These are phyloP conservation scores for Blepharisma undulans DNA, from an alignment of 169 alveolate species.

Conservation along the genomic window DNA sequence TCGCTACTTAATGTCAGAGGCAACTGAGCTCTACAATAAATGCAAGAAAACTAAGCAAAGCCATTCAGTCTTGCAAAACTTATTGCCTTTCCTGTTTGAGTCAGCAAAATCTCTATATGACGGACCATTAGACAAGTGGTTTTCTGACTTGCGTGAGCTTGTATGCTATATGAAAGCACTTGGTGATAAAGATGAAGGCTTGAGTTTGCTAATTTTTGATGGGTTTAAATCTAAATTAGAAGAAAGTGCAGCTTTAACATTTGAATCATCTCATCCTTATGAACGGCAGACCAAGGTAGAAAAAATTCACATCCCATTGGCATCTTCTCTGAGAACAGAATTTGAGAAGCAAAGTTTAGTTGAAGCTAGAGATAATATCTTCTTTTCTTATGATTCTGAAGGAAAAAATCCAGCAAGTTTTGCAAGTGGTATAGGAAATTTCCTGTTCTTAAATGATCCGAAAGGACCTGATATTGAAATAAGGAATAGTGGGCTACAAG, in stretches of 20 bases:
- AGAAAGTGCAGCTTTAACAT: background rate
- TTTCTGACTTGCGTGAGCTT: background rate
- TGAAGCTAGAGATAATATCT: background rate
- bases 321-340: background rate
- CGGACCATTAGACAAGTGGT: background rate
- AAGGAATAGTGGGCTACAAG: background rate
- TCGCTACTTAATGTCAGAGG: background rate
- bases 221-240: background rate
- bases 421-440: background rate
- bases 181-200: background rate
- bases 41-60: background rate
- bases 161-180: background rate
- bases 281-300: background rate
- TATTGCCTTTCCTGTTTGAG: background rate
- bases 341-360: background rate
- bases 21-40: background rate
- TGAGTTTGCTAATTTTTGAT: background rate
- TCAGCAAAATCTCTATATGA: background rate
- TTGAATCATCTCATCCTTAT: background rate
- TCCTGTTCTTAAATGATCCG: background rate
- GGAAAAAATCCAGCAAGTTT: background rate
- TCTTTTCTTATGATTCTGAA: slow-evolving; percentile 6
- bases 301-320: background rate
- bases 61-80: background rate
- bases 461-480: slow-evolving; percentile 39